A percentile compares a stretch with the other conserved stretches of the same genome.
Evolutionary conservation across 2,329 filamentous ascomycete species (phyloP).

Genomic region (Aureobasidium sp.): DNA sequence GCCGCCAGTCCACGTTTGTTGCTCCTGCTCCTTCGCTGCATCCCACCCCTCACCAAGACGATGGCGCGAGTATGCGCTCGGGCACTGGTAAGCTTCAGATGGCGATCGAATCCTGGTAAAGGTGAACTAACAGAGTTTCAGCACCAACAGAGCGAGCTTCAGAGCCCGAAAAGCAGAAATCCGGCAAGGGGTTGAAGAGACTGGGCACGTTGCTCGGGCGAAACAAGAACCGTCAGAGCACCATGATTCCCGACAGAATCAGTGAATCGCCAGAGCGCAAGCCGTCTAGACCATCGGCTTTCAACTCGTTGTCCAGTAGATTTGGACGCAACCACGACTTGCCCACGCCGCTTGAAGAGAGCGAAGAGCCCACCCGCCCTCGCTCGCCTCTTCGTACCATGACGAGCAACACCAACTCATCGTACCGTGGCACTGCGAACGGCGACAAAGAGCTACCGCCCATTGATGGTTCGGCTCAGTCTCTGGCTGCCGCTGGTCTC

Average conservation of each 20-base stretch:
- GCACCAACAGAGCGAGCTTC: background rate
- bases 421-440: slow-evolving; percentile 1
- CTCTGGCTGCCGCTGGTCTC: slow-evolving; percentile 11
- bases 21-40: slow-evolving; percentile 22
- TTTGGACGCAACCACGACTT: slow-evolving; percentile 56
- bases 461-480: slow-evolving; percentile 11
- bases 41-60: slow-evolving; percentile 37
- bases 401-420: slow-evolving; percentile 8
- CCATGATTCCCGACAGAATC: slow-evolving; percentile 30
- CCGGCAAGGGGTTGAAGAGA: slow-evolving; percentile 43
- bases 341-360: slow-evolving; percentile 33
- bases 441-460: background rate
- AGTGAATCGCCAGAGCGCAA: slow-evolving; percentile 44
- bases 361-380: slow-evolving; percentile 23
- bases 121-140: slow-evolving; percentile 35
- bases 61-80: slow-evolving; percentile 49
- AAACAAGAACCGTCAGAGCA: slow-evolving; percentile 46
- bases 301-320: slow-evolving; percentile 54
- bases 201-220: slow-evolving; percentile 63
- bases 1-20: slow-evolving; percentile 8
- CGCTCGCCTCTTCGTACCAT: slow-evolving; percentile 23
- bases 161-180: slow-evolving; percentile 27
- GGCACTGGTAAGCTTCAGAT: slow-evolving; percentile 33
- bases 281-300: slow-evolving; percentile 41
- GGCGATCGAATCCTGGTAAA: no score